Evolutionary conservation across 2,329 filamentous ascomycete genomes (phyloP), one percentile per base, ranked within the genome.

Genomic region (Tolypocladium nubicola): DNA sequence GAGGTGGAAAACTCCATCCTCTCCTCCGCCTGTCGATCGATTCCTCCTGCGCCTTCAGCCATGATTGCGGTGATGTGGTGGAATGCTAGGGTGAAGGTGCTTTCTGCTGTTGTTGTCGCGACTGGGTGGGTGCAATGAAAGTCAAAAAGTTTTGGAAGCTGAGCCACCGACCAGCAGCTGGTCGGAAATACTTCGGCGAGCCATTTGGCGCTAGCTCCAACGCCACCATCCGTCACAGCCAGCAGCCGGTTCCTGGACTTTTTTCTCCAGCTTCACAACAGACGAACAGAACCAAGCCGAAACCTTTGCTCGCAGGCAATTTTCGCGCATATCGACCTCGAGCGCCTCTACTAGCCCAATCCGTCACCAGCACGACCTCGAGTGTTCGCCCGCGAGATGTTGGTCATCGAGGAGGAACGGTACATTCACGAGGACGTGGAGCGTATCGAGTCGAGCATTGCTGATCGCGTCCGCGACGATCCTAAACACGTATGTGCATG

Each of bases 1-100:
- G 93, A 97, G 72, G 94, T 99, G 63, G 88, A 88, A 75, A 99
- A 97, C 79, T 97, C 93, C 86, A 97, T 96, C 75, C 90, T 86
- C 80, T 96, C 92, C 74, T 97, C 94, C 63, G 87, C 86, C 77
- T 92, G 92, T 76, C 90, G 88, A 76, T 99, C 93, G 71, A 97
- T 85, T 61, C 81, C 82, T 63, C 76, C 77, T 59, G 71, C 87
- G 64, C 82, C 86, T 75, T 97, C 93, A 62, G 92, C 90, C 94
- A 97, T 99, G 66, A 62, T 89, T 68, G 59, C 56, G 54, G 37
- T 57, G 37, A 23, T 45, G 39, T 35, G 57, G 21, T 52, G 57
- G 55, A 47, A 50, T 49, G 40, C 37, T 56, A 14, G 52, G 13
- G 38, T 37, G 21, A 10, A 37, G 23, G 14, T 10, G 39, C 30